Evolutionary conservation across 306 rosid genomes (phyloP).

Genomic region (Pachyrhizus erosus): DNA sequence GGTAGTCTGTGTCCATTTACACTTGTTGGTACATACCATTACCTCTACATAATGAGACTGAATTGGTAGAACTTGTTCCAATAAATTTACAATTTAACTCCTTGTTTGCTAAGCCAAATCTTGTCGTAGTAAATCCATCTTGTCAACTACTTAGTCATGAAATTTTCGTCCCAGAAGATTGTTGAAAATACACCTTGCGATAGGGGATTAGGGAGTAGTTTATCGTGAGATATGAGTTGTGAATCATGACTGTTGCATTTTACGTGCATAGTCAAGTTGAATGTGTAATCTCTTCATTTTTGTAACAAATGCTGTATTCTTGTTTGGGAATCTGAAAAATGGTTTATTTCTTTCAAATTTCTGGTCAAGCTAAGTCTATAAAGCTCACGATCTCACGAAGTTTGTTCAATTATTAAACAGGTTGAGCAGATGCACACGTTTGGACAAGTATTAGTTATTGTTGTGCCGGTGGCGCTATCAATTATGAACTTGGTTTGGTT

Average conservation of each 20-base stretch:
- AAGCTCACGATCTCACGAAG: constrained; percentile 15
- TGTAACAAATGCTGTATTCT: constrained; percentile 17
- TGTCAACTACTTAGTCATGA: not conserved
- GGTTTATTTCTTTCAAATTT: constrained; percentile 19
- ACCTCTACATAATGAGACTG: not conserved
- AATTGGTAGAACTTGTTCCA: not conserved
- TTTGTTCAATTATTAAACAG: constrained; percentile 52
- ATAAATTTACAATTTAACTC: constrained; percentile 1
- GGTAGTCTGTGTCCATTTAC: not conserved
- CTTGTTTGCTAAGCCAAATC: constrained; percentile 1
- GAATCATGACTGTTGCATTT: constrained; percentile 6
- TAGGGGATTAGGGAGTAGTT: not conserved
- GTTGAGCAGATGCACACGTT: constrained; percentile 67
- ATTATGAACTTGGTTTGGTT: constrained; percentile 96
- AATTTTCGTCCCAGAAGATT: not conserved
- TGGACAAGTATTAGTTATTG: constrained; percentile 65
- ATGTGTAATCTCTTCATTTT: not conserved
- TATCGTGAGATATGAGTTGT: not conserved
- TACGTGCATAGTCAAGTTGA: not conserved
- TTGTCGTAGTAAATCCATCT: not conserved
- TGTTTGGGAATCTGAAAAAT: constrained; percentile 3
- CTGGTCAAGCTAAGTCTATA: constrained; percentile 12
- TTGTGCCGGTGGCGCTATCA: constrained; percentile 71
- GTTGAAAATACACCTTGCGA: not conserved
- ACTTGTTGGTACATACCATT: not conserved